A percentile compares a stretch with the other conserved stretches of the same genome.
These are phyloP conservation scores for Triticum urartu DNA, from an alignment of 176 grass and related monocot genomes.

Conservation along the genomic window DNA sequence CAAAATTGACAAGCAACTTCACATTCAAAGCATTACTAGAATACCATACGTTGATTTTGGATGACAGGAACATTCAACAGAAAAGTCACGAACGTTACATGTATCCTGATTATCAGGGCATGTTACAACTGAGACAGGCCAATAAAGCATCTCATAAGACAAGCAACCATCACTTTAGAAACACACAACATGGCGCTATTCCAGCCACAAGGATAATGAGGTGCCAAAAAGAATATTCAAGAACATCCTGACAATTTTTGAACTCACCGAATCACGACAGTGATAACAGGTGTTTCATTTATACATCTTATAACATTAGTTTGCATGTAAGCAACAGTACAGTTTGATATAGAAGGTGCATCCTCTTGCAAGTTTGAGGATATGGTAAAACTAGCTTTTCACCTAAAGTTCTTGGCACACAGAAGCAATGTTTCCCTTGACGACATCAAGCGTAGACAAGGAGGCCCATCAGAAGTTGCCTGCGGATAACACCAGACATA, in stretches of 20 bases:
- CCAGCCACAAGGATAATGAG: not conserved
- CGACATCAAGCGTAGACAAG: not conserved
- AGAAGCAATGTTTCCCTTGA: not conserved
- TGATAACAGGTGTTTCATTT: not conserved
- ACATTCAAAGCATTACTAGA: not conserved
- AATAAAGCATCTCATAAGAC: not conserved
- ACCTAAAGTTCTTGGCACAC: not conserved
- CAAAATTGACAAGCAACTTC: not conserved
- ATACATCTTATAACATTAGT: slow-evolving; percentile 23
- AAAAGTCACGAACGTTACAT: not conserved
- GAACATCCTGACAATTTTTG: not conserved
- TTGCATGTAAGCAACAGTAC: not conserved
- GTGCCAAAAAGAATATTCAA: not conserved
- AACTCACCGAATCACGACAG: not conserved
- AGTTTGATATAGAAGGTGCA: not conserved
- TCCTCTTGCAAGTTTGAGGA: not conserved
- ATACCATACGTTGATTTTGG: not conserved
- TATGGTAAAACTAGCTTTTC: not conserved
- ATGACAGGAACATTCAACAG: not conserved
- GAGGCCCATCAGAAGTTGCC: slow-evolving; percentile 14
- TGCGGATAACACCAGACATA: not conserved
- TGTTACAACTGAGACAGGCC: not conserved
- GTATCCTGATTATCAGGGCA: not conserved
- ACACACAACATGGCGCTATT: not conserved
- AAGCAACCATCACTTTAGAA: not conserved